These are phyloP conservation scores for Periconia digitata DNA, from an alignment of 2,329 filamentous ascomycete species.

Conservation along the genomic window DNA sequence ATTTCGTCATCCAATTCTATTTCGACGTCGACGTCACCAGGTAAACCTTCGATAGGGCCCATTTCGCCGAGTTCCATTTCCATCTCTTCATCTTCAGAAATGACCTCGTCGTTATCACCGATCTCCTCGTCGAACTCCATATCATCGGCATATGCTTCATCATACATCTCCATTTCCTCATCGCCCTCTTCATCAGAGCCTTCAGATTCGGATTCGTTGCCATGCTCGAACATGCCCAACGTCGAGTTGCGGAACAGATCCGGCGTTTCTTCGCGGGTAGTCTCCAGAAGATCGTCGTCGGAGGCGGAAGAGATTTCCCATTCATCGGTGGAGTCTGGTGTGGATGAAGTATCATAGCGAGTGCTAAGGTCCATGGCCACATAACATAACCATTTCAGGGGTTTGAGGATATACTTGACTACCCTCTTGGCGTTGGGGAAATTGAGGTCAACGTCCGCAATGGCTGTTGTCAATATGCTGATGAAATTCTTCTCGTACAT, in stretches of 20 bases:
- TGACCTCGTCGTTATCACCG: conserved; percentile 63
- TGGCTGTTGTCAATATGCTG: conserved; percentile 81
- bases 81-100: conserved; percentile 90
- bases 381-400: conserved; percentile 82
- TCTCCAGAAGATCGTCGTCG: conserved; percentile 79
- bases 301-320: conserved; percentile 93
- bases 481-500: conserved; percentile 99
- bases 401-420: conserved; percentile 93
- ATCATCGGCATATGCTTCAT: conserved; percentile 83
- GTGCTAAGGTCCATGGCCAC: conserved; percentile 86
- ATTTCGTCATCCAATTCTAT: conserved; percentile 76
- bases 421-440: conserved; percentile 91
- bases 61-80: conserved; percentile 82
- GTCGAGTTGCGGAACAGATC: conserved; percentile 97
- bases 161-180: conserved; percentile 80
- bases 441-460: conserved; percentile 93
- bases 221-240: conserved; percentile 88
- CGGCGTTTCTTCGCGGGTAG: conserved; percentile 78
- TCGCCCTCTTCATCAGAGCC: conserved; percentile 63
- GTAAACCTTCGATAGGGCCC: conserved; percentile 68
- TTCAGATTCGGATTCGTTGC: conserved; percentile 76
- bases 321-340: conserved; percentile 68
- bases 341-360: conserved; percentile 70
- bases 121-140: conserved; percentile 90
- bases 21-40: conserved; percentile 73